Evolutionary conservation across 2,329 filamentous ascomycete species (phyloP), one percentile per base, ranked within the genome.

Genomic region (Curvularia hawaiiensis): DNA sequence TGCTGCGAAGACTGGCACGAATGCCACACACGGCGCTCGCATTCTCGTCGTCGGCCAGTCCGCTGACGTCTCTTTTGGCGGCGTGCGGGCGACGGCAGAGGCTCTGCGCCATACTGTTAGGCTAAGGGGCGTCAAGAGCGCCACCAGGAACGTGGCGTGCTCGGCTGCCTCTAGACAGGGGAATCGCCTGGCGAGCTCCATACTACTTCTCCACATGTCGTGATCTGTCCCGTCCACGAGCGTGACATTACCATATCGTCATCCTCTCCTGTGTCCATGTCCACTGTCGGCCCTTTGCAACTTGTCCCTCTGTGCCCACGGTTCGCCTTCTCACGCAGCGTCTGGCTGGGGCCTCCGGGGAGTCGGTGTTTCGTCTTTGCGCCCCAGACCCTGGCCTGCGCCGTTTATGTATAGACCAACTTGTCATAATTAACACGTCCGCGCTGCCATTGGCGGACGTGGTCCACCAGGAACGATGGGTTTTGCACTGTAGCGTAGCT

Each of bases 401-500:
- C 14, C 3, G 12, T 35, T 35, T 35, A 35, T 16, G 33, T n/a
- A 31, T 31, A 31, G 14, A 14, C 33, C 33, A 35, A 10, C 33
- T n/a, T 35, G 33, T 35, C 33, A 35, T 12, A 43, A 58, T 44
- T 33, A 54, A 26, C 40, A 43, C 12, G 12, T 12, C 14, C 12
- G 10, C 14, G 40, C 40, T 26, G 40, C 40, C 24, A 43, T 45
- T 31, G 26, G 22, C 30, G 35, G 28, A 35, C 16, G 22, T 31
- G 39, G 53, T 54, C 58, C 52, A 52, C 56, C 60, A 53, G 51
- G 52, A 56, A 50, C 40, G 58, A 66, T 58, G 50, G 52, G 49
- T 61, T 62, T 61, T 62, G 58, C 60, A 52, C 28, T 31, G 54
- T 43, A 52, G 53, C 38, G 54, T 43, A 52, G 54, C 63, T 67